Conservation (phyloP, 306 rosid genomes). For the Prunus padus region DNA sequence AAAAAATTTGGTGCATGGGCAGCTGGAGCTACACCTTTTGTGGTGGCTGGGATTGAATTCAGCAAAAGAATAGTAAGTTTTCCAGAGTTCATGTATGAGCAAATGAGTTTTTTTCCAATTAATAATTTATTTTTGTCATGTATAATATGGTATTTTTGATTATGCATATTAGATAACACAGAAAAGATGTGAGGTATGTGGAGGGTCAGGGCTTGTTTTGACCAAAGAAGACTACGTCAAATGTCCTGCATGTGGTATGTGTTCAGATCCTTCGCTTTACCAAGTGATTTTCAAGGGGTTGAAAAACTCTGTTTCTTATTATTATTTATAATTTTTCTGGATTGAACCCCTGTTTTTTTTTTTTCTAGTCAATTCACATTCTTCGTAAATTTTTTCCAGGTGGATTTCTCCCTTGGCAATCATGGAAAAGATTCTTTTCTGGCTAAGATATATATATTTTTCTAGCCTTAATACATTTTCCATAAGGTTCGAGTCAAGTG, state of each 20-base stretch:
- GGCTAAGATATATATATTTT: conserved; percentile 33
- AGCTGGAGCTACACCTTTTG: conserved; percentile 88
- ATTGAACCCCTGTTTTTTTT: too few relatives aligned
- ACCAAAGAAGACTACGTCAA: conserved; percentile 51
- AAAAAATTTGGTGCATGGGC: conserved; percentile 35
- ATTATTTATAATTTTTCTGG: too few relatives aligned
- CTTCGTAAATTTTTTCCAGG: conserved; percentile 41
- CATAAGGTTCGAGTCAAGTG: not conserved
- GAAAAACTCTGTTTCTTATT: not conserved
- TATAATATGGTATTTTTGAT: not conserved
- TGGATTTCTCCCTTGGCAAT: conserved; percentile 94
- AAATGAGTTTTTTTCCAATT: not conserved
- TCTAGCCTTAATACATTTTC: not conserved
- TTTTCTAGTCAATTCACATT: not conserved
- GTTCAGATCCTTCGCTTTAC: not conserved
- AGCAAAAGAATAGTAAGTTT: conserved; percentile 83
- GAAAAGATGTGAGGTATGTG: conserved; percentile 61
- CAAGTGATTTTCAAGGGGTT: not conserved
- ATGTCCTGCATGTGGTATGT: conserved; percentile 80
- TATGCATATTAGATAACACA: conserved; percentile 54
- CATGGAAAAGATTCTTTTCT: conserved; percentile 91
- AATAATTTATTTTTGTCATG: not conserved
- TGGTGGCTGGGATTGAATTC: conserved; percentile 91
- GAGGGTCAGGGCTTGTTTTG: conserved; percentile 83
- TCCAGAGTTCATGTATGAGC: too few relatives aligned